Percentiles rank a stretch among this genome's conserved stretches.
Evolutionary conservation across 192 early-diverging fungal genomes (phyloP).

Genomic region (Entomortierella chlamydospora): DNA sequence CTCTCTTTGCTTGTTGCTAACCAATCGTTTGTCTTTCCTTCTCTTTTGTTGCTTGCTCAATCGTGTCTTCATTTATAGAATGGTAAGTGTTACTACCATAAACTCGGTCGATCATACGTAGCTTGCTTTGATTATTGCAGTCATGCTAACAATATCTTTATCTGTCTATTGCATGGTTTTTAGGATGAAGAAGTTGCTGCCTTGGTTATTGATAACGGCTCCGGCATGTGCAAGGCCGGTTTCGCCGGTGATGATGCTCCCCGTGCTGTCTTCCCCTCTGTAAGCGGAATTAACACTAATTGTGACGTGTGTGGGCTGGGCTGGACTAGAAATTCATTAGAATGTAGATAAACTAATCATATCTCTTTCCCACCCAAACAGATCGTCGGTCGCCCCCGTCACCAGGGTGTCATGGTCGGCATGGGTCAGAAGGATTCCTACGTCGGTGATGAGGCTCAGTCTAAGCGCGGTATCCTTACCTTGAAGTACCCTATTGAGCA

Average conservation of each 20-base stretch:
- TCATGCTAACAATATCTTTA: neutral
- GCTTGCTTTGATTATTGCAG: neutral
- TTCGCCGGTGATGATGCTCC: slow-evolving; percentile 94
- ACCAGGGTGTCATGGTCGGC: slow-evolving; percentile 91
- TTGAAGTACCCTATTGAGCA: slow-evolving; percentile 92
- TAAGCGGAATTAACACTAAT: slow-evolving; percentile 3
- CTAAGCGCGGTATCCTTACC: slow-evolving; percentile 89
- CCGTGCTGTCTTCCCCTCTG: slow-evolving; percentile 74
- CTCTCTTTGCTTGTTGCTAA: neutral
- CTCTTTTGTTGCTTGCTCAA: neutral
- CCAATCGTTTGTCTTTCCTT: neutral
- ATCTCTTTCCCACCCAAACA: neutral
- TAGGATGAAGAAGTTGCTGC: neutral
- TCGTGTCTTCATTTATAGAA: neutral
- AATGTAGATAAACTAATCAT: neutral
- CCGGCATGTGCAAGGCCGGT: slow-evolving; percentile 96
- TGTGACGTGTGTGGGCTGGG: neutral
- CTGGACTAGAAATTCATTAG: neutral
- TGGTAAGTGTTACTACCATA: slow-evolving; percentile 1
- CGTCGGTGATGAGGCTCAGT: slow-evolving; percentile 92
- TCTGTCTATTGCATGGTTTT: neutral
- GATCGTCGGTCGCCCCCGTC: slow-evolving; percentile 88
- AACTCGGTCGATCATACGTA: neutral
- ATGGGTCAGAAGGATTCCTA: slow-evolving; percentile 94
- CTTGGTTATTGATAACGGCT: slow-evolving; percentile 32